phyloP scores from a whole-genome alignment of 208 protist species.

The Leptomonas pyrrhocoris region DNA sequence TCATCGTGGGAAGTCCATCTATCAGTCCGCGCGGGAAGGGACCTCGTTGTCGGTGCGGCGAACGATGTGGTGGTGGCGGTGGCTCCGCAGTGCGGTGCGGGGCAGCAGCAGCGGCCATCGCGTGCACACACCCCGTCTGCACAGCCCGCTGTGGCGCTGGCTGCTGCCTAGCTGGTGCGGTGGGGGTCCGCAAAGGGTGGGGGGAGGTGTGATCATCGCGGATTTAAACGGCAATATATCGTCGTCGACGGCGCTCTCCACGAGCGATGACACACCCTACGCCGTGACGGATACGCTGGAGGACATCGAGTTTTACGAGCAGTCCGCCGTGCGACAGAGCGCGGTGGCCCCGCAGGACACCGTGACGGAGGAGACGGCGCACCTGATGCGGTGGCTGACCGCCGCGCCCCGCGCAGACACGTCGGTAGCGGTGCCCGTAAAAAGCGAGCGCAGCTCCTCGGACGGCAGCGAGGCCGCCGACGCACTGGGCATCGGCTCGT shows the following conservation, averaged over 20 bases:
- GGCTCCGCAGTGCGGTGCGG: constrained; percentile 22
- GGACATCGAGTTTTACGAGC: constrained; percentile 32
- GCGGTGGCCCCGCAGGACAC: constrained; percentile 29
- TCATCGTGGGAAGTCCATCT: constrained; percentile 15
- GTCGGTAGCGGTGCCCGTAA: constrained; percentile 2
- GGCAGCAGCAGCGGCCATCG: constrained; percentile 18
- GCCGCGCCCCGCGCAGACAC: constrained; percentile 6
- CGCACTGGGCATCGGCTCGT: constrained; percentile 17
- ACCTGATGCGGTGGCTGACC: constrained; percentile 32
- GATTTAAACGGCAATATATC: not conserved
- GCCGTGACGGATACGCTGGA: constrained; percentile 18
- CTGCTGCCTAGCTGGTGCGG: constrained; percentile 19
- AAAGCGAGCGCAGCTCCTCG: not conserved
- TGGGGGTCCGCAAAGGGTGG: constrained; percentile 5
- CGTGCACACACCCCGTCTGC: constrained; percentile 14
- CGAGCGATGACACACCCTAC: not conserved
- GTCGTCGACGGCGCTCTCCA: not conserved
- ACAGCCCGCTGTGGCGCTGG: constrained; percentile 28
- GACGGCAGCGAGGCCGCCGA: constrained; percentile 3
- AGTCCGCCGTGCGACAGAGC: constrained; percentile 29
- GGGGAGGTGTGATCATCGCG: not conserved
- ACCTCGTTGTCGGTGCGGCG: constrained; percentile 17
- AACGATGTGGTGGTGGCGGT: constrained; percentile 30
- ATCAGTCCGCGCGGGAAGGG: constrained; percentile 5
- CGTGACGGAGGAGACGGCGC: constrained; percentile 18